phyloP scores from a whole-genome alignment of 2,329 filamentous ascomycete species.

The Zymoseptoria crescenta region DNA sequence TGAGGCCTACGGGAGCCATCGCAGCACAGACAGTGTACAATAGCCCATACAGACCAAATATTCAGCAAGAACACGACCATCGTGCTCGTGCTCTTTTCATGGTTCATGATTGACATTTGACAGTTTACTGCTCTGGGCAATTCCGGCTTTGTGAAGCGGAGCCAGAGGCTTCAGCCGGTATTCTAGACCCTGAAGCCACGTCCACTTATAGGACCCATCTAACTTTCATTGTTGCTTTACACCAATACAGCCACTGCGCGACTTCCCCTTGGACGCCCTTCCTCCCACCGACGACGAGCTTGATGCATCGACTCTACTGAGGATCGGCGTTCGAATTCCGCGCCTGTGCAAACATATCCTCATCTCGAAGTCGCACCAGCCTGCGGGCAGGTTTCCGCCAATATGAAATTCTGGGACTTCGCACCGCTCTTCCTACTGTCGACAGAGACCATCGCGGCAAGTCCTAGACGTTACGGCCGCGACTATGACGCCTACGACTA shows the following conservation, averaged over 20 bases:
- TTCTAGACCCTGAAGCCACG: neutral
- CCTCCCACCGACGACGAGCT: neutral
- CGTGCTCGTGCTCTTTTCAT: neutral
- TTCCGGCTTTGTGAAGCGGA: neutral
- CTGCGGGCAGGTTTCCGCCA: neutral
- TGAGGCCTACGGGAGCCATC: neutral
- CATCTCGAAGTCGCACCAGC: neutral
- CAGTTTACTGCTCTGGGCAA: neutral
- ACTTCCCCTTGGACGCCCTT: neutral
- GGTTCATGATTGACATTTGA: neutral
- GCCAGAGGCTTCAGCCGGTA: neutral
- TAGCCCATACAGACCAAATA: neutral
- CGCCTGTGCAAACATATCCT: neutral
- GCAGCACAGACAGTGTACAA: neutral
- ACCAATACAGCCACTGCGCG: neutral
- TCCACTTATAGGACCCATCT: neutral
- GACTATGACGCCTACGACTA: constrained; percentile 74
- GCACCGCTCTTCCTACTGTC: neutral
- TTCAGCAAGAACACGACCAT: neutral
- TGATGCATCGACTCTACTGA: neutral
- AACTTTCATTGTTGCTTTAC: neutral
- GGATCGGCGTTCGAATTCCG: neutral
- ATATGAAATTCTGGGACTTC: neutral
- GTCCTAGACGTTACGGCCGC: constrained; percentile 9
- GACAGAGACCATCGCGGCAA: neutral